A percentile compares a stretch with the other conserved stretches of the same genome.
phyloP scores from a whole-genome alignment of 2,329 filamentous ascomycete genomes.

The Microcera coccophila region DNA sequence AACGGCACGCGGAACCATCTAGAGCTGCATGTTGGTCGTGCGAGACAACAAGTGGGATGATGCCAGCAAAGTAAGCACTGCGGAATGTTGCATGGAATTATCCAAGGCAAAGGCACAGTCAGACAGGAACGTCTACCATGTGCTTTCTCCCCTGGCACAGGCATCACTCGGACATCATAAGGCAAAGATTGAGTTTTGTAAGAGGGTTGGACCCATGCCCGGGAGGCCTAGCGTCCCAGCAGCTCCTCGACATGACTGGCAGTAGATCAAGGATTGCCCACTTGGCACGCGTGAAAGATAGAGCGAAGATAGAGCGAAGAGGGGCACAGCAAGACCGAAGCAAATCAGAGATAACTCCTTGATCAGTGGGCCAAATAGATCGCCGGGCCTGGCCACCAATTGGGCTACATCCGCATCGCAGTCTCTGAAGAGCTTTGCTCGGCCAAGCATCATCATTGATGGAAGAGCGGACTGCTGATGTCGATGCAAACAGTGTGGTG shows the following conservation, averaged over 20 bases:
- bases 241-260: neutral
- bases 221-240: no score
- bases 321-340: neutral
- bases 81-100: neutral
- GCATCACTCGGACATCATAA: neutral
- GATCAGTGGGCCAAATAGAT: neutral
- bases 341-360: neutral
- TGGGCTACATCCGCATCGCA: neutral
- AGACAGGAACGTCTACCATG: neutral
- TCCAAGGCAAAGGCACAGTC: neutral
- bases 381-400: neutral
- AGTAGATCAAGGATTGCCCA: no score
- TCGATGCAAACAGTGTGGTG: no score
- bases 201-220: neutral
- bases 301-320: no score
- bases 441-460: neutral
- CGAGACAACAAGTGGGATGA: neutral
- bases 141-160: neutral
- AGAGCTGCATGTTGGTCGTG: neutral
- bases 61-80: no score
- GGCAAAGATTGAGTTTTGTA: neutral
- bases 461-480: neutral
- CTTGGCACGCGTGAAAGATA: no score
- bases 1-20: no score
- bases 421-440: neutral